A percentile compares a stretch with the other conserved stretches of the same genome.
Evolutionary conservation across 2,329 filamentous ascomycete species (phyloP).

Genomic region (Xylaria sp.): DNA sequence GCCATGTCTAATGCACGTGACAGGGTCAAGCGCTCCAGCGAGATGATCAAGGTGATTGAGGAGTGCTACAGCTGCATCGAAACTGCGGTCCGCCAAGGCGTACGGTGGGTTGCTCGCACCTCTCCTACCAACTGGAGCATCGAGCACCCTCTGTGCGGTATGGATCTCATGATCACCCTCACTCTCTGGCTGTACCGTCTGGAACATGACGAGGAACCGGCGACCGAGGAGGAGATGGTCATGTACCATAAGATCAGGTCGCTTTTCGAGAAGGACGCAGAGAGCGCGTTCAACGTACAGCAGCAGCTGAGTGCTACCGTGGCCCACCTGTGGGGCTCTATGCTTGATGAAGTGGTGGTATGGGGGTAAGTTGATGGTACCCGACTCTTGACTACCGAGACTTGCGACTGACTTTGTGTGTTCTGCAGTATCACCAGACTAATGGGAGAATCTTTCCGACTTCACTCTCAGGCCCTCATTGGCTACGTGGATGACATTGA

Average conservation of each 20-base stretch:
- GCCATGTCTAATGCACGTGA: constrained; percentile 95
- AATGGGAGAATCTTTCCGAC: constrained; percentile 97
- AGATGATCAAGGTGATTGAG: constrained; percentile 98
- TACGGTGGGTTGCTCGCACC: constrained; percentile 97
- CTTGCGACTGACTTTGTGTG: constrained; percentile 46
- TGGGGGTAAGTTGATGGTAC: constrained; percentile 89
- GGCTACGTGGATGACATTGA: constrained; percentile 89
- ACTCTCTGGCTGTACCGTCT: constrained; percentile 98
- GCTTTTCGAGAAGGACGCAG: constrained; percentile 87
- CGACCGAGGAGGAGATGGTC: constrained; percentile 77
- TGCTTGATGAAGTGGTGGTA: constrained; percentile 97
- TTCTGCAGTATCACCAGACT: constrained; percentile 78
- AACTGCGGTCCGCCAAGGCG: constrained; percentile 89
- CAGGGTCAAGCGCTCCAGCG: constrained; percentile 89
- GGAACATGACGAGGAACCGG: constrained; percentile 96
- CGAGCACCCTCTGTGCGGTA: constrained; percentile 92
- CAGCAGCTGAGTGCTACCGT: constrained; percentile 90
- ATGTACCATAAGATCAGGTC: constrained; percentile 94
- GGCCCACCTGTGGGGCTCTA: constrained; percentile 92
- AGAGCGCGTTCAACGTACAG: constrained; percentile 78
- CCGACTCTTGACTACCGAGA: background rate
- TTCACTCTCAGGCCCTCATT: constrained; percentile 91
- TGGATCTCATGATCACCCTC: constrained; percentile 97
- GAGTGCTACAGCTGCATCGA: constrained; percentile 98
- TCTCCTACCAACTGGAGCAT: constrained; percentile 99